Evolutionary conservation across 176 grass and related monocot species (phyloP).

Genomic region (Oryza officinalis): DNA sequence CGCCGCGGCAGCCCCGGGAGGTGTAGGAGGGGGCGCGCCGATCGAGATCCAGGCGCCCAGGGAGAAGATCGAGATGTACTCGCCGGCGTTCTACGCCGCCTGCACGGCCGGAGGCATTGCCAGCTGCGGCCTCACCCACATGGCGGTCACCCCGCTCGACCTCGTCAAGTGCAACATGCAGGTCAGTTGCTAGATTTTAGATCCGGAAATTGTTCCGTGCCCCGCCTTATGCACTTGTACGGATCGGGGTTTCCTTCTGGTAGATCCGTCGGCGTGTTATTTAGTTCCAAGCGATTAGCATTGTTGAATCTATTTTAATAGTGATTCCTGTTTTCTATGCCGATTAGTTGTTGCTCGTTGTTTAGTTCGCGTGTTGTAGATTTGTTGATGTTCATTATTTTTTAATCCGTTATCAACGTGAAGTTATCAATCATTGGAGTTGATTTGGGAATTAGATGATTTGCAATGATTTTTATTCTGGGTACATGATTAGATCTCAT

Average conservation of each 20-base stretch:
- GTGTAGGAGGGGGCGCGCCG: not conserved
- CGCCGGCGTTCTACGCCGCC: constrained; percentile 80
- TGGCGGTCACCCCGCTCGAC: constrained; percentile 89
- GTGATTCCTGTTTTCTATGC: not conserved
- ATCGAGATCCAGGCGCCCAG: constrained; percentile 40
- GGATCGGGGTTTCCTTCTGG: not conserved
- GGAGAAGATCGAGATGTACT: constrained; percentile 79
- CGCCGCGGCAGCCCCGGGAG: constrained; percentile 1
- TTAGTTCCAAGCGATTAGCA: not conserved
- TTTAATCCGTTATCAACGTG: not conserved
- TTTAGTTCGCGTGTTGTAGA: not conserved
- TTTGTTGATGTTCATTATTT: not conserved
- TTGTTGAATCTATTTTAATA: not conserved
- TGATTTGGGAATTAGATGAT: not conserved
- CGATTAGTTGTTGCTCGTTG: not conserved
- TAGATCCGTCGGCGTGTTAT: not conserved
- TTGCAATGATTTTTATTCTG: no score
- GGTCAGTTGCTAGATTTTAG: constrained; percentile 61
- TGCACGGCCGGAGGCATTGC: constrained; percentile 82
- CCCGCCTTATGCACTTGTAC: not conserved
- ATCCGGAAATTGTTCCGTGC: not conserved
- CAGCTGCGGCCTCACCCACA: constrained; percentile 94
- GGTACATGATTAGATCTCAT: no score
- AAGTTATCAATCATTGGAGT: not conserved
- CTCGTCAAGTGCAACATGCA: constrained; percentile 99